Conservation (phyloP, 495 filamentous ascomycete genomes). For the Aspergillus carlsbadensis region DNA sequence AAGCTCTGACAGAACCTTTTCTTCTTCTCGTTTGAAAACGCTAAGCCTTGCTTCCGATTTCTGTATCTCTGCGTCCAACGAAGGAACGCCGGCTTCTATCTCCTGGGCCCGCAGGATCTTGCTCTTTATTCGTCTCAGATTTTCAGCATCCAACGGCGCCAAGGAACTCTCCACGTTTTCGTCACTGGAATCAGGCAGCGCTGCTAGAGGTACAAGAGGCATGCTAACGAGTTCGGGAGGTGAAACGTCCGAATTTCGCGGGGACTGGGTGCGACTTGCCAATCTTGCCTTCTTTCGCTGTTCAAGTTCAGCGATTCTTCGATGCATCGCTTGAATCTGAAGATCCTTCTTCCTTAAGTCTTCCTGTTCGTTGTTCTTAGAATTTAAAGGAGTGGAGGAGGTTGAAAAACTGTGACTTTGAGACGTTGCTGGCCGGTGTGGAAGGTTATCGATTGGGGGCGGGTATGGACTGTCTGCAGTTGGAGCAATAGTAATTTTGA, state of each 20-base stretch:
- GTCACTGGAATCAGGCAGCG: not conserved
- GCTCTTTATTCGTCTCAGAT: conserved; percentile 26
- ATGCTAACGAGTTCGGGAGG: conserved; percentile 13
- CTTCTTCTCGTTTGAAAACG: conserved; percentile 55
- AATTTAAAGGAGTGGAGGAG: conserved; percentile 38
- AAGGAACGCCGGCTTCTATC: conserved; percentile 57
- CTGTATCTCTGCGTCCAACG: conserved; percentile 54
- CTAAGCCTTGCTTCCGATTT: conserved; percentile 48
- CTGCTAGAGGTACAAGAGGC: conserved; percentile 2
- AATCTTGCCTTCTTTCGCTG: conserved; percentile 60
- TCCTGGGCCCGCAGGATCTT: conserved; percentile 49
- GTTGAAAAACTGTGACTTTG: conserved; percentile 23
- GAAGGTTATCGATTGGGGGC: conserved; percentile 6
- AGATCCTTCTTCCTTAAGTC: conserved; percentile 63
- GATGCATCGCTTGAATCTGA: conserved; percentile 71
- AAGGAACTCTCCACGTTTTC: not conserved
- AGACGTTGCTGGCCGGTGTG: conserved; percentile 13
- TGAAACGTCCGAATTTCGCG: conserved; percentile 25
- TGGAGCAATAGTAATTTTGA: not conserved
- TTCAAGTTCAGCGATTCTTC: conserved; percentile 75
- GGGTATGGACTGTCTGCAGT: not conserved
- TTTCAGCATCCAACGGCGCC: conserved; percentile 15
- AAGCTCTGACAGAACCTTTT: conserved; percentile 57
- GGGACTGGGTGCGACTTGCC: conserved; percentile 37
- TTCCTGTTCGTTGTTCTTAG: conserved; percentile 42